A percentile compares a stretch with the other conserved stretches of the same genome.
Conservation (phyloP, 129 eudicot genomes). For the Deinandra increscens region DNA sequence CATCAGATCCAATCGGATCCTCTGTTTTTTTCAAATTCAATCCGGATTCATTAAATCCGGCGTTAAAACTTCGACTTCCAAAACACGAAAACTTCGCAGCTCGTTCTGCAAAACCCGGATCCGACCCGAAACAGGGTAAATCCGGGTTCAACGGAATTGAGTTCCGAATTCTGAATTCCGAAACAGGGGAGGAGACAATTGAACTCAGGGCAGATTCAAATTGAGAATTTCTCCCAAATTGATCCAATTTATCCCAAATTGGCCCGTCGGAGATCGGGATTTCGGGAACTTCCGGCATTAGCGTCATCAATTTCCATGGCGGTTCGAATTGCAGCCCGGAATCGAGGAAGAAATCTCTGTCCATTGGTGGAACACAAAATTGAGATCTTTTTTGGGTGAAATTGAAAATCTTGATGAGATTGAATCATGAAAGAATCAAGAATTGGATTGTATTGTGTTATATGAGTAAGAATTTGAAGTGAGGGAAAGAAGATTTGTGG, state of each 20-base stretch:
- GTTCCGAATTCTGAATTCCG: slow-evolving; percentile 40
- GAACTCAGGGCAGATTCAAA: slow-evolving; percentile 68
- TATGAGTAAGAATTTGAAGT: slow-evolving; percentile 22
- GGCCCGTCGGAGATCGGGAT: slow-evolving; percentile 19
- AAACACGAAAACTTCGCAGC: slow-evolving; percentile 93
- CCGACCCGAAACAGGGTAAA: slow-evolving; percentile 55
- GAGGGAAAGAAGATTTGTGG: slow-evolving; percentile 27
- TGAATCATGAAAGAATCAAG: slow-evolving; percentile 2
- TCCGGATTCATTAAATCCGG: slow-evolving; percentile 42
- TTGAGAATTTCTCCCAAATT: slow-evolving; percentile 43
- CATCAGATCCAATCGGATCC: slow-evolving; percentile 32
- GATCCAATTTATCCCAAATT: slow-evolving; percentile 35
- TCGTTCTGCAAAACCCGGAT: slow-evolving; percentile 85
- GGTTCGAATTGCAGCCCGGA: slow-evolving; percentile 39
- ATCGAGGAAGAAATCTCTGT: slow-evolving; percentile 49
- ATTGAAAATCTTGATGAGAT: slow-evolving; percentile 15
- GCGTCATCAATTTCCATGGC: slow-evolving; percentile 30
- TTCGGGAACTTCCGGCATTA: slow-evolving; percentile 31
- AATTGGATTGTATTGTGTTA: slow-evolving; percentile 22
- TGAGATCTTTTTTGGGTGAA: slow-evolving; percentile 15
- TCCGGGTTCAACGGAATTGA: slow-evolving; percentile 40
- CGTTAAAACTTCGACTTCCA: slow-evolving; percentile 79
- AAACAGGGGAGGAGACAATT: slow-evolving; percentile 59
- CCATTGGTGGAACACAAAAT: slow-evolving; percentile 43
- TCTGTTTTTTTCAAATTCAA: slow-evolving; percentile 29